Evolutionary conservation across 2,329 filamentous ascomycete genomes (phyloP).

Genomic region (Cladosporium sphaerospermum): DNA sequence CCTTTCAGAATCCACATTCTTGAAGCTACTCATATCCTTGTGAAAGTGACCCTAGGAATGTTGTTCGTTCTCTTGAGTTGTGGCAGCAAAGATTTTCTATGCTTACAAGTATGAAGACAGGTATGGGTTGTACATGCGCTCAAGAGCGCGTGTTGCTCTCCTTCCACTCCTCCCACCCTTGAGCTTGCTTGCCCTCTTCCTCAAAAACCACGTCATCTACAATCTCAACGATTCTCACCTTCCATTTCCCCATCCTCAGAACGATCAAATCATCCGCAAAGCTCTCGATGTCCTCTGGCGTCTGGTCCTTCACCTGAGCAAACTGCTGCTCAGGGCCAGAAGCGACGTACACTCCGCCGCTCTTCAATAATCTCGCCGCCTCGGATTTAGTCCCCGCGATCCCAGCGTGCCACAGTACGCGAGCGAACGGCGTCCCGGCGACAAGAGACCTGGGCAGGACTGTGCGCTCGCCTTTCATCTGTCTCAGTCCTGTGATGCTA

Average conservation of each 20-base stretch:
- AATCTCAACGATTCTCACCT: conserved; percentile 51
- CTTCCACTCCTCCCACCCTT: conserved; percentile 4
- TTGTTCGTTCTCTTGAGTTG: not conserved
- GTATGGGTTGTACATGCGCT: not conserved
- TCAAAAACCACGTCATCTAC: conserved; percentile 29
- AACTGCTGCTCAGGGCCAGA: conserved; percentile 40
- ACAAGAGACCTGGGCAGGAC: conserved; percentile 25
- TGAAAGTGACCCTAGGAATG: not conserved
- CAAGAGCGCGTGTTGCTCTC: not conserved
- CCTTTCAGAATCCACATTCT: no score
- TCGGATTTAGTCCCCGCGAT: conserved; percentile 27
- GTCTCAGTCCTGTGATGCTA: conserved; percentile 17
- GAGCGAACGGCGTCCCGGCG: conserved; percentile 21
- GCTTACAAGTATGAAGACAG: not conserved
- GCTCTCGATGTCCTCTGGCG: conserved; percentile 52
- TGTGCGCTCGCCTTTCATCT: conserved; percentile 27
- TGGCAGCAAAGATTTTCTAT: not conserved
- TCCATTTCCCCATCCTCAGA: conserved; percentile 54
- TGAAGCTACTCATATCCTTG: not conserved
- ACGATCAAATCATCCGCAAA: conserved; percentile 54
- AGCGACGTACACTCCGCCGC: conserved; percentile 31
- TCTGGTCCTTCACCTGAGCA: conserved; percentile 56
- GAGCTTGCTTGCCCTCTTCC: not conserved
- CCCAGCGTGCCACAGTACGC: conserved; percentile 28
- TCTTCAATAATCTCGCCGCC: conserved; percentile 25